Conservation (phyloP, 441 rosid genomes). For the Raphanus hybrid region DNA sequence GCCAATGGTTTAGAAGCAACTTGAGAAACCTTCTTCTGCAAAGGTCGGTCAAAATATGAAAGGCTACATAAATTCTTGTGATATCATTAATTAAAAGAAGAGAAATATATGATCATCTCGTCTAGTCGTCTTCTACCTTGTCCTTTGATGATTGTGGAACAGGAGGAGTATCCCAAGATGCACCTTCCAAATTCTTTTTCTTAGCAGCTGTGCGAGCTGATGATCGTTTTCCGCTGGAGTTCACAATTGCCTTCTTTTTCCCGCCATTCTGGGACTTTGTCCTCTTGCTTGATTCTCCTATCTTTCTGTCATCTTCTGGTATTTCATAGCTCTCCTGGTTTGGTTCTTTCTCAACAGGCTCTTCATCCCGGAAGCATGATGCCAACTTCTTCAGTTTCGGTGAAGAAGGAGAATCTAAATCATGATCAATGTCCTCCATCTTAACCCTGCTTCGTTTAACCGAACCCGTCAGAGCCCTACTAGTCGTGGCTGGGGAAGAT, state of each 20-base stretch:
- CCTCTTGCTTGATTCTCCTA: constrained; percentile 41
- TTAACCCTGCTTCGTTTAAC: constrained; percentile 46
- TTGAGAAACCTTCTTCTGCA: constrained; percentile 45
- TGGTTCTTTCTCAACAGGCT: constrained; percentile 42
- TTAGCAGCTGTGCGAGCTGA: constrained; percentile 33
- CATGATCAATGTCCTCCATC: constrained; percentile 41
- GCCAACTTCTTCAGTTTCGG: constrained; percentile 38
- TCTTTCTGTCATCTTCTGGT: constrained; percentile 35
- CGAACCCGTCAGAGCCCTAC: constrained; percentile 39
- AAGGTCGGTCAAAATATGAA: constrained; percentile 31
- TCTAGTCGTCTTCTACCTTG: constrained; percentile 47
- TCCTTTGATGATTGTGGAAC: constrained; percentile 40
- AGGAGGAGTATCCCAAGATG: constrained; percentile 31
- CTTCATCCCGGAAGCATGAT: constrained; percentile 44
- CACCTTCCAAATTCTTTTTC: constrained; percentile 34
- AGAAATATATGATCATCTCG: constrained; percentile 17
- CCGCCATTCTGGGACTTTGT: constrained; percentile 34
- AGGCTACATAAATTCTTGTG: constrained; percentile 2
- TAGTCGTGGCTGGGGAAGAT: constrained; percentile 43
- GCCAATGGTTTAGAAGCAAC: constrained; percentile 37
- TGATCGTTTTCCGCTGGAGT: constrained; percentile 30
- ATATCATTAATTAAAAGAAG: constrained; percentile 1
- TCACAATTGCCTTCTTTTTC: constrained; percentile 30
- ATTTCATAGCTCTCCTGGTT: constrained; percentile 41
- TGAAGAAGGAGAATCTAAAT: constrained; percentile 34